Percentiles rank a stretch among this genome's conserved stretches.
Conservation (phyloP, 2,329 filamentous ascomycete species). For the Dissoconium aciculare region DNA sequence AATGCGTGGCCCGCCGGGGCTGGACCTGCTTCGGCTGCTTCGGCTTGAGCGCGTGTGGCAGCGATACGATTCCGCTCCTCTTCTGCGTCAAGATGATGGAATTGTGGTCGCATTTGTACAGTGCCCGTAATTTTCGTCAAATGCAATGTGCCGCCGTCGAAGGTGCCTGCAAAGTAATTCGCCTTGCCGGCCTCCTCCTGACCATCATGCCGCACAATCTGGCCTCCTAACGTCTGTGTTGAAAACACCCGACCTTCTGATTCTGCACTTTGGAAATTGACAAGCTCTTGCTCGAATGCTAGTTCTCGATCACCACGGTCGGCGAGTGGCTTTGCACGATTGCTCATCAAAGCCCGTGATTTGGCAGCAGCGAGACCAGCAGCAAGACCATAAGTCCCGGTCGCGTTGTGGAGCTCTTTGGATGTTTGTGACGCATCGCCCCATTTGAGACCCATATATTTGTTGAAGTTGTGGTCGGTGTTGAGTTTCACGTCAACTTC, state of each 20-base stretch:
- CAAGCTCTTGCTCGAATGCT: slow-evolving; percentile 24
- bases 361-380: slow-evolving; percentile 28
- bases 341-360: slow-evolving; percentile 10
- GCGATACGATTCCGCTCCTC: slow-evolving; percentile 51
- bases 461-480: slow-evolving; percentile 61
- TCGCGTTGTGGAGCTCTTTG: slow-evolving; percentile 26
- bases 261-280: slow-evolving; percentile 52
- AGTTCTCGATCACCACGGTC: slow-evolving; percentile 32
- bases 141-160: slow-evolving; percentile 71
- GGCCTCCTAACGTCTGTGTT: slow-evolving; percentile 73
- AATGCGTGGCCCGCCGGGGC: slow-evolving; percentile 12
- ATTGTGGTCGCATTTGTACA: slow-evolving; percentile 78
- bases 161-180: slow-evolving; percentile 81
- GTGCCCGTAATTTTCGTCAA: slow-evolving; percentile 71
- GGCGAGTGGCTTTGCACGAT: slow-evolving; percentile 21
- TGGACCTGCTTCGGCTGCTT: slow-evolving; percentile 29
- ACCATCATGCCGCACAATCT: slow-evolving; percentile 49
- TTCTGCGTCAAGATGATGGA: slow-evolving; percentile 80
- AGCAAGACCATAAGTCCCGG: slow-evolving; percentile 33
- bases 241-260: slow-evolving; percentile 57
- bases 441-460: slow-evolving; percentile 66
- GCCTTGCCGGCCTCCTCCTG: slow-evolving; percentile 54
- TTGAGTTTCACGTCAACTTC: slow-evolving; percentile 84
- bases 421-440: slow-evolving; percentile 49
- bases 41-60: slow-evolving; percentile 27